Base-by-base conservation (phyloP, 163 green algal species). In the Chloromonas sp. region DNA sequence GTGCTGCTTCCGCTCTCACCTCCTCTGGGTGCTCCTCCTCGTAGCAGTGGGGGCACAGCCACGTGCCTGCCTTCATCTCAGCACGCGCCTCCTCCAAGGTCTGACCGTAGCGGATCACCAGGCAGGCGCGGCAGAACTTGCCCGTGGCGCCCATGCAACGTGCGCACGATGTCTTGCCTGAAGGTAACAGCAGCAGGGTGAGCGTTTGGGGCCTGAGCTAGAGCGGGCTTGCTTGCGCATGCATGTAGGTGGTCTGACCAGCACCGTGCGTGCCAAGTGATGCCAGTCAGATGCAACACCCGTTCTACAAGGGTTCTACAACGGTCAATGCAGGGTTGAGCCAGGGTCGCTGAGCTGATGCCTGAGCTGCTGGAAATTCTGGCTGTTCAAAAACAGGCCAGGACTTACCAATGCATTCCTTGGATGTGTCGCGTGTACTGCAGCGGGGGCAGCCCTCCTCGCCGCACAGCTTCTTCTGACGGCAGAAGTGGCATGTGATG, bases 21-120 rank as follows among this genome's bases (percentile, higher is more conserved):
- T 92, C 88, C 5, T 92, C 84, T 1, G 88, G 91, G 87, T 95
- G 90, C 78, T 95, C 93, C 1, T 92, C 87, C 87, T 94, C 93
- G 79, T 95, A 93, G 90, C 93, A 96, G 89, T 96, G 93, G 0
- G 92, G 92, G 89, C 93, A 96, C 77, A 96, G 87, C 92, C 92
- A 96, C 78, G 60, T 85, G 81, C 89, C 89, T 14, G 83, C 87
- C 0, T 81, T 85, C 60, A 92, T 87, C 0, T 90, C 79, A 87
- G 83, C 87, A 0, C 81, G 86, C 58, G 93, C 88, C 0, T 90
- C 79, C 87, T 87, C 85, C 14, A 88, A 61, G 1, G 78, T 85
- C 82, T 90, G 82, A 3, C 88, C 88, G 78, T 92, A 92, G 71
- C 88, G 87, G 81, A 95, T 88, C 57, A 91, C 81, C 82, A 96